phyloP scores from a whole-genome alignment of 768 basidiomycete species.

The Leccinum sublutescens region DNA sequence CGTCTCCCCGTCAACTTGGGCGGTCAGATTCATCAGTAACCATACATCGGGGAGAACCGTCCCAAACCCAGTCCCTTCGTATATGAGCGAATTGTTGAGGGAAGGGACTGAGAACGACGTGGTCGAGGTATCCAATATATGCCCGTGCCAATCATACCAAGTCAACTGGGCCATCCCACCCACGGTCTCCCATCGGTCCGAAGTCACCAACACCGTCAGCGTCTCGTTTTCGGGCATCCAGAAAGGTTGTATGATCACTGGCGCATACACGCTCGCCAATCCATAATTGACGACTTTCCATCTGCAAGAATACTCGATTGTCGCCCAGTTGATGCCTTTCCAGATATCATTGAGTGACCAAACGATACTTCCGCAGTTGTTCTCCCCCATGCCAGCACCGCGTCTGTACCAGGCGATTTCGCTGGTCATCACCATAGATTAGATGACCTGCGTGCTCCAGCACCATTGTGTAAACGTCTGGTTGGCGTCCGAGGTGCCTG shows the following conservation, averaged over 20 bases:
- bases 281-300: slow-evolving; percentile 62
- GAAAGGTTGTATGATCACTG: slow-evolving; percentile 55
- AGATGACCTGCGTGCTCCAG: slow-evolving; percentile 61
- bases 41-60: slow-evolving; percentile 54
- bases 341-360: slow-evolving; percentile 64
- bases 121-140: slow-evolving; percentile 35
- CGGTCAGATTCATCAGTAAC: slow-evolving; percentile 50
- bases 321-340: slow-evolving; percentile 57
- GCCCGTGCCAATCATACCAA: slow-evolving; percentile 58
- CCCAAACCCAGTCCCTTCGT: slow-evolving; percentile 38
- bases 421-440: slow-evolving; percentile 53
- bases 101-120: slow-evolving; percentile 43
- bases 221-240: slow-evolving; percentile 51
- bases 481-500: slow-evolving; percentile 47
- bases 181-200: slow-evolving; percentile 49
- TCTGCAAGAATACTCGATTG: slow-evolving; percentile 54
- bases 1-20: slow-evolving; percentile 38
- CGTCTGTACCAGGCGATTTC: slow-evolving; percentile 55
- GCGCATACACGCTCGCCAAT: slow-evolving; percentile 43
- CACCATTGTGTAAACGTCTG: slow-evolving; percentile 64
- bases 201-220: slow-evolving; percentile 48
- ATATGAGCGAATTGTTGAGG: slow-evolving; percentile 50
- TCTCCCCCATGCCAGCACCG: slow-evolving; percentile 55
- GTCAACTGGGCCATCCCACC: slow-evolving; percentile 47
- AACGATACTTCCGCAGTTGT: slow-evolving; percentile 56